Percentiles rank a stretch among this genome's conserved stretches.
phyloP scores from a whole-genome alignment of 257 asterid genomes.

The Phtheirospermum japonicum region DNA sequence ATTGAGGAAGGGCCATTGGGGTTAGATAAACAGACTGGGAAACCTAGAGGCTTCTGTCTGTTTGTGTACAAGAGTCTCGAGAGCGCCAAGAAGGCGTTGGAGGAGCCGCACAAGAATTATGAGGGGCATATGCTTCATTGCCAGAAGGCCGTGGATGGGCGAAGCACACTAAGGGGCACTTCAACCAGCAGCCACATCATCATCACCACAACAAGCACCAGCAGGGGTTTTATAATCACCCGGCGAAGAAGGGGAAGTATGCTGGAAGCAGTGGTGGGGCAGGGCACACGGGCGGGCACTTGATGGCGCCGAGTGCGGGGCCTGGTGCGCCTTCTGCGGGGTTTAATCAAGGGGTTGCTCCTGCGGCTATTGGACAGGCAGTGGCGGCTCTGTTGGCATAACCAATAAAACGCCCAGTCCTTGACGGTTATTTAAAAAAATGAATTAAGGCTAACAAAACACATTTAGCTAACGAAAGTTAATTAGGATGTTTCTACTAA shows the following conservation, averaged over 20 bases:
- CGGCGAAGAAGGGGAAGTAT: constrained; percentile 81
- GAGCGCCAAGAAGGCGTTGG: constrained; percentile 77
- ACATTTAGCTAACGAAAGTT: too few relatives aligned
- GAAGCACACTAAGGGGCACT: constrained; percentile 50
- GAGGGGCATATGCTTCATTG: constrained; percentile 84
- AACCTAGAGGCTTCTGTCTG: constrained; percentile 88
- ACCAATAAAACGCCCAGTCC: too few relatives aligned
- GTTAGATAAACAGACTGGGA: constrained; percentile 79
- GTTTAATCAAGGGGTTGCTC: constrained; percentile 66
- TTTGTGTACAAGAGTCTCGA: constrained; percentile 76
- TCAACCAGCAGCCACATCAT: constrained; percentile 53
- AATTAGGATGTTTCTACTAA: too few relatives aligned
- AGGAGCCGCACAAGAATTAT: constrained; percentile 83
- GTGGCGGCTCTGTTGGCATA: constrained; percentile 82
- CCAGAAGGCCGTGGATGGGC: constrained; percentile 94
- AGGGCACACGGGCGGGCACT: constrained; percentile 67
- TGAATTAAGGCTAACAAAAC: too few relatives aligned
- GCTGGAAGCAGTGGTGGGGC: constrained; percentile 49
- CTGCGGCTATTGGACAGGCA: constrained; percentile 89
- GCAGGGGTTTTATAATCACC: constrained; percentile 58
- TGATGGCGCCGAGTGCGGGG: constrained; percentile 90
- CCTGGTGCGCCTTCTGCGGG: constrained; percentile 49
- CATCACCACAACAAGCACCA: constrained; percentile 46
- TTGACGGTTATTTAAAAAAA: too few relatives aligned
- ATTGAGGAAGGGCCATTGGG: constrained; percentile 97